These are phyloP conservation scores for Castanea crenata DNA, from an alignment of 306 rosid genomes.

Conservation along the genomic window DNA sequence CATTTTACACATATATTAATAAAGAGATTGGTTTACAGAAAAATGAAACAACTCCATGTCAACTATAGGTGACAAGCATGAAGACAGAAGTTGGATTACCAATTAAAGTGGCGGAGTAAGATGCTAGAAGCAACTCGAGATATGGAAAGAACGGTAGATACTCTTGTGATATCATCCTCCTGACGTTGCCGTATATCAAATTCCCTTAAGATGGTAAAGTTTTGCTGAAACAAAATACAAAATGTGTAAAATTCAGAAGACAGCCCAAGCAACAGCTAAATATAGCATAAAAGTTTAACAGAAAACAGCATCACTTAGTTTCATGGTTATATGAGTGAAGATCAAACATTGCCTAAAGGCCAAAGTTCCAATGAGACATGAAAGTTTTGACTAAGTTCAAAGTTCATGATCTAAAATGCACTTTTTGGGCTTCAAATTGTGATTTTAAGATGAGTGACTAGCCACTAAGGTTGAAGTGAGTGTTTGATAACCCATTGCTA, in stretches of 20 bases:
- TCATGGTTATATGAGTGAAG: neutral
- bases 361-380: neutral
- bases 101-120: constrained; percentile 66
- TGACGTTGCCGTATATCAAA: constrained; percentile 54
- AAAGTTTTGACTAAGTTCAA: neutral
- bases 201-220: constrained; percentile 54
- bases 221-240: constrained; percentile 42
- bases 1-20: too few species aligned
- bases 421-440: neutral
- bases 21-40: too few species aligned
- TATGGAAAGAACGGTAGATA: constrained; percentile 58
- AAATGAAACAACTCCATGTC: neutral
- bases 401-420: neutral
- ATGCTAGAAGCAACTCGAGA: constrained; percentile 54
- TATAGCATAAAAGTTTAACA: neutral
- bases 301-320: neutral
- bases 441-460: neutral
- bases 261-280: neutral
- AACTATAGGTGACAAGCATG: neutral
- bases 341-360: neutral
- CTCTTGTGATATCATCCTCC: constrained; percentile 56
- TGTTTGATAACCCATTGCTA: neutral
- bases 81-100: constrained; percentile 26
- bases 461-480: neutral
- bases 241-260: neutral